Base-by-base conservation (phyloP, 306 rosid genomes). In the Citrullus mucosospermus region DNA sequence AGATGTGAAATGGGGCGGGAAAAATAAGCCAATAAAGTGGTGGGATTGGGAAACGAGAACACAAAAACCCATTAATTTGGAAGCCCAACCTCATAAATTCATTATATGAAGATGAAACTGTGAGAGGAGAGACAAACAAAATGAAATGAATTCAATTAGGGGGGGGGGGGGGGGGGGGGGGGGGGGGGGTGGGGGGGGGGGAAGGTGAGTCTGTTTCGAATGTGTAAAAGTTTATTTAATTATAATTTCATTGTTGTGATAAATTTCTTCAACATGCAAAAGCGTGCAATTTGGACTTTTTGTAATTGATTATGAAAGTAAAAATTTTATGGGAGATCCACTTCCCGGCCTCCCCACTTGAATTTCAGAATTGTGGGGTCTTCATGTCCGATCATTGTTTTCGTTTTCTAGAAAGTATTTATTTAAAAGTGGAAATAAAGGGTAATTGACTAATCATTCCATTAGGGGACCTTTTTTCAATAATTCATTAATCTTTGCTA, bases 191-290 rank as follows among this genome's bases (percentile, higher is more conserved):
- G n/a, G n/a, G 44, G 6, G 44, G 8, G 44, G 36, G 36, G 36
- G 1, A 25, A 36, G 39, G 39, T 5, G 4, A 5, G 39, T 3
- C 22, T 59, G 4, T 59, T 81, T 56, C 81, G 55, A 75, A 12
- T 50, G 69, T 22, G 36, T 62, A 62, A 30, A 62, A 30, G 15
- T 9, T 59, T 22, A 10, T 20, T 20, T 34, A 66, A 17, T 25
- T 36, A 66, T 43, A 43, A 43, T 66, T 38, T 66, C 9, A 34
- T 16, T 18, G 50, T 6, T 38, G 28, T 34, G 4, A 65, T 4
- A 1, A 65, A 34, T 65, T 25, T 36, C 39, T 36, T 36, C 39
- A 4, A 63, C 94, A 82, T 87, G 91, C 88, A 86, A 88, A 87
- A 79, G 82, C 83, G 88, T 82, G 95, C 90, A 43, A 9, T 39